These are phyloP conservation scores for Mycena leptocephala DNA, from an alignment of 768 basidiomycete species.

Conservation along the genomic window DNA sequence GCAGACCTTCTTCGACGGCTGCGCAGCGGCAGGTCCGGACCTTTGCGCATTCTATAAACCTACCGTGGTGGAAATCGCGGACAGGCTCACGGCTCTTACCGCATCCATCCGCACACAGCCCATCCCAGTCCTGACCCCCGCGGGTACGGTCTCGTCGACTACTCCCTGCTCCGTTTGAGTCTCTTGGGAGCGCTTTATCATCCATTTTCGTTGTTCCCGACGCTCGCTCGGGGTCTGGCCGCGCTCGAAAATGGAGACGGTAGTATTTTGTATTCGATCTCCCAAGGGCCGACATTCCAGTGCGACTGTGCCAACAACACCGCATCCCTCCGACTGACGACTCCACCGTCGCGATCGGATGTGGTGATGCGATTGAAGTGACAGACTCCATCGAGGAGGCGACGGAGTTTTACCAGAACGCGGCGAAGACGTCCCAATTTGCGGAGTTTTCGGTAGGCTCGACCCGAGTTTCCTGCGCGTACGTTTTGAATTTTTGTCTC, in stretches of 20 bases:
- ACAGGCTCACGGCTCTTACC: conserved; percentile 36
- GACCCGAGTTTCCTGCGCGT: conserved; percentile 20
- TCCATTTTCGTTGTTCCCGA: conserved; percentile 35
- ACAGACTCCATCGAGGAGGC: conserved; percentile 33
- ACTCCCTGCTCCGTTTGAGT: conserved; percentile 33
- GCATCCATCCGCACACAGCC: conserved; percentile 32
- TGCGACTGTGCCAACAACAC: conserved; percentile 15
- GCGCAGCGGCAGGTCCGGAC: conserved; percentile 40
- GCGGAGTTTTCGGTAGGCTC: conserved; percentile 32
- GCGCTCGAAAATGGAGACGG: conserved; percentile 47
- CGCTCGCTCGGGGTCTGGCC: conserved; percentile 39
- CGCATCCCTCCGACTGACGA: conserved; percentile 8
- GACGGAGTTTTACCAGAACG: conserved; percentile 20
- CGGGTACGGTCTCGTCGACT: too few relatives aligned
- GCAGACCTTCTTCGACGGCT: conserved; percentile 41
- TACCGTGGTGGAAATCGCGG: conserved; percentile 36
- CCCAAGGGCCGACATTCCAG: background rate
- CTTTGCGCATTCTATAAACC: conserved; percentile 44
- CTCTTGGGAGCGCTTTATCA: conserved; percentile 42
- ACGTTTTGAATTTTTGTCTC: background rate
- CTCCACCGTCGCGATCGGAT: conserved; percentile 27
- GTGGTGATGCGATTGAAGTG: conserved; percentile 39
- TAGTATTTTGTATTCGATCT: conserved; percentile 26
- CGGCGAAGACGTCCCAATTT: conserved; percentile 32
- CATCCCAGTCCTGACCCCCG: too few relatives aligned